Evolutionary conservation across 306 rosid genomes (phyloP), one percentile per base, ranked within the genome.

Genomic region (Dalbergia cultrata): DNA sequence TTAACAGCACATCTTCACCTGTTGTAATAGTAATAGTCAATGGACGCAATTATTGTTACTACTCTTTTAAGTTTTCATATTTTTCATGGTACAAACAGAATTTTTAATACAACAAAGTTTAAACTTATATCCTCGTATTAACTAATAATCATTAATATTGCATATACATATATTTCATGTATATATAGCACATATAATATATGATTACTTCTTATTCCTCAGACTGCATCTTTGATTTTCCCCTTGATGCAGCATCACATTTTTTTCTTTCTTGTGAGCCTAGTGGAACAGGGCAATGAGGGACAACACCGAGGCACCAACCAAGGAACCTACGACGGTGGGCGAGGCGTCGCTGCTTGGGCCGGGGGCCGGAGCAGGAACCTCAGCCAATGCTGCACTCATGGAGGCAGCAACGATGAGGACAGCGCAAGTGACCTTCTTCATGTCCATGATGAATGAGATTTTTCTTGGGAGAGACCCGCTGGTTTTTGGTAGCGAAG

Each of bases 241-340:
- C 41, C 41, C 41, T 37, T 0, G 6, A 37, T 11, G 13, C 13
- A 6, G n/a, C 39, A 10, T 63, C 47, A 56, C 63, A 59, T 77
- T 5, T 26, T 72, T 47, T 67, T 26, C 31, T 26, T 26, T 26
- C 3, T 50, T 52, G 26, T 9, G 56, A 72, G 77, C 78, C 82
- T 77, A 86, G 31, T 80, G 83, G 81, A 90, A 80, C 77, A 84
- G 77, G 71, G 88, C 90, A 83, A 86, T 19, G 85, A 87, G 86
- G 37, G 90, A 86, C 79, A 83, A 63, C 54, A 83, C 65, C 0
- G 88, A 86, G 78, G 91, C 92, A 67, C 97, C 91, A 13, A 86
- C 78, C 85, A 89, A 71, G 26, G 89, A 84, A 5, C 93, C 91
- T 26, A 26, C 31, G 60, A 84, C 80, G 1, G 87, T 49, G 13